Percentiles rank a stretch among this genome's conserved stretches.
Conservation (phyloP, 129 eudicot species). For the Centella asiatica region DNA sequence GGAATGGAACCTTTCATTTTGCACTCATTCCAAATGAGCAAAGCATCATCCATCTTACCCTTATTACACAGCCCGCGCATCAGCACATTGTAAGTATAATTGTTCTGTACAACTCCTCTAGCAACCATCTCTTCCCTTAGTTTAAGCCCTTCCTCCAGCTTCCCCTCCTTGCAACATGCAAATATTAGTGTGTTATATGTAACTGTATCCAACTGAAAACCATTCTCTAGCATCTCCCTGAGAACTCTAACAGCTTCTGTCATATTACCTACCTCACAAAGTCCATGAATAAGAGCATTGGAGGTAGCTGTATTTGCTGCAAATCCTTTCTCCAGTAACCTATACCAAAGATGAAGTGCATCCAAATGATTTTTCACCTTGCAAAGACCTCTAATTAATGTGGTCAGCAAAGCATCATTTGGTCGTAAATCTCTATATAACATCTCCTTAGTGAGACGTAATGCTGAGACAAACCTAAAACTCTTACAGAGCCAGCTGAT, state of each 20-base stretch:
- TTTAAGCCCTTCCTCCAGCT: slow-evolving; percentile 43
- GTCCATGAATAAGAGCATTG: slow-evolving; percentile 67
- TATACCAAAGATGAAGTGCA: slow-evolving; percentile 56
- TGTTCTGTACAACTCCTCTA: slow-evolving; percentile 44
- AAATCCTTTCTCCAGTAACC: slow-evolving; percentile 39
- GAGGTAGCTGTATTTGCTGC: slow-evolving; percentile 49
- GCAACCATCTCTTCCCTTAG: slow-evolving; percentile 57
- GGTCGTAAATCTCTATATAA: slow-evolving; percentile 51
- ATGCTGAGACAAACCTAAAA: slow-evolving; percentile 35
- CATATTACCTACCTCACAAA: slow-evolving; percentile 45
- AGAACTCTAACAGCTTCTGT: slow-evolving; percentile 42
- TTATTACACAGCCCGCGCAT: slow-evolving; percentile 46
- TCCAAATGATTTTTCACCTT: slow-evolving; percentile 50
- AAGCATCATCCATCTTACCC: slow-evolving; percentile 77
- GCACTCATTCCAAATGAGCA: slow-evolving; percentile 44
- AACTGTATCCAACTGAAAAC: slow-evolving; percentile 40
- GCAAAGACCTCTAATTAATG: slow-evolving; percentile 48
- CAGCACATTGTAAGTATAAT: slow-evolving; percentile 46
- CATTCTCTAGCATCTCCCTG: slow-evolving; percentile 37
- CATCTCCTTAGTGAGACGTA: slow-evolving; percentile 44
- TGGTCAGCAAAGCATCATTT: slow-evolving; percentile 53
- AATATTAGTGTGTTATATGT: slow-evolving; percentile 61
- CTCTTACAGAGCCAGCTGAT: slow-evolving; percentile 41
- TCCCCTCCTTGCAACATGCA: slow-evolving; percentile 57
- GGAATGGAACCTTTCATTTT: slow-evolving; percentile 41